Evolutionary conservation across 2,329 filamentous ascomycete species (phyloP), one percentile per base, ranked within the genome.

Genomic region (Ustilaginoidea virens): DNA sequence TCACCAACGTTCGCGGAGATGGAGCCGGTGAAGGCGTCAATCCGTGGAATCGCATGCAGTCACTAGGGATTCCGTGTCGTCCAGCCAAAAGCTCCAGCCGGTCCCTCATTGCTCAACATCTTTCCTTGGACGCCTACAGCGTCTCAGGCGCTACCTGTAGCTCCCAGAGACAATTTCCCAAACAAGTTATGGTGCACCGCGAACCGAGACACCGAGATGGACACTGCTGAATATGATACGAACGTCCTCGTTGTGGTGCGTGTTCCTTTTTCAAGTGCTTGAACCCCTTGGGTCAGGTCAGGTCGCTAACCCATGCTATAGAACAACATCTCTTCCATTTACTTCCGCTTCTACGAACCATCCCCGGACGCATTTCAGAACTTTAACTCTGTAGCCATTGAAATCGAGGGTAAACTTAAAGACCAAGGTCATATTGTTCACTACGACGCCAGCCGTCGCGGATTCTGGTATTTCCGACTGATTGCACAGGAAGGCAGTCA

Each of bases 221-320:
- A 74, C 52, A 62, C 63, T 50, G 64, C 66, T 39, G 68, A 73
- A 53, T 71, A 70, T 51, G 66, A 70, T 45, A 74, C 69, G 46
- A 74, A 74, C 53, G 61, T 60, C 36, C 52, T 74, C 43, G 54
- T 69, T 44, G 59, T 72, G 55, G 69, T 73, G 40, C 43, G 64
- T 55, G 13, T n/a, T n/a, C n/a, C n/a, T n/a, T n/a, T n/a, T n/a
- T n/a, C n/a, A n/a, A 12, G 30, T 22, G 5, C 15, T 16, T 7
- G 15, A 30, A 12, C 11, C 13, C 23, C 27, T 17, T 6, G 19
- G 12, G 12, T 17, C n/a, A 17, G 9, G 20, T 19, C 12, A 15
- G 24, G 14, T 21, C 23, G 28, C 34, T 40, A 34, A 48, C 32
- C 12, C 17, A 11, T 27, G 28, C 27, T 25, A 2, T 38, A 73